Conservation (phyloP, 2,329 filamentous ascomycete species). For the Curvularia hawaiiensis region DNA sequence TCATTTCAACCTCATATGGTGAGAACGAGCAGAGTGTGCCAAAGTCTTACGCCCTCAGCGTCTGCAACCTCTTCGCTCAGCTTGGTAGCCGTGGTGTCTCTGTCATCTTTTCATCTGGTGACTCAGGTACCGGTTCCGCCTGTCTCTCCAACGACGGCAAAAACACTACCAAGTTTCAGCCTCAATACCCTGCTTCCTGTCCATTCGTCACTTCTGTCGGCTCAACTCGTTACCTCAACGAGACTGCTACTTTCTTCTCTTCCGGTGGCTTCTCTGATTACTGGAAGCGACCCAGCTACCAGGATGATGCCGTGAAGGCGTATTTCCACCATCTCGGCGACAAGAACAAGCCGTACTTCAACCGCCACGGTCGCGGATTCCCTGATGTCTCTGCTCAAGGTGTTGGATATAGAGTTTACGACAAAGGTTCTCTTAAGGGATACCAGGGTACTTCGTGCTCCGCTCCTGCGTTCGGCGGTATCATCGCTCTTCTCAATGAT, state of each 20-base stretch:
- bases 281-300: constrained; percentile 57
- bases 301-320: constrained; percentile 49
- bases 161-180: constrained; percentile 60
- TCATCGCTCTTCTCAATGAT: constrained; percentile 67
- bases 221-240: constrained; percentile 57
- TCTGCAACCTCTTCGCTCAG: constrained; percentile 67
- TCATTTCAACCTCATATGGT: constrained; percentile 69
- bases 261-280: constrained; percentile 56
- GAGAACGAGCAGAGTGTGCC: constrained; percentile 70
- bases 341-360: constrained; percentile 56
- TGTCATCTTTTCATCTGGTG: constrained; percentile 66
- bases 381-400: constrained; percentile 69
- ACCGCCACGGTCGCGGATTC: constrained; percentile 61
- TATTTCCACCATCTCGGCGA: constrained; percentile 53
- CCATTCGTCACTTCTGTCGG: constrained; percentile 72
- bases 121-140: constrained; percentile 59
- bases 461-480: constrained; percentile 61
- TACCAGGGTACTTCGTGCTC: constrained; percentile 56
- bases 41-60: constrained; percentile 62
- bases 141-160: constrained; percentile 65
- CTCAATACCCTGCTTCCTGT: constrained; percentile 68
- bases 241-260: constrained; percentile 54
- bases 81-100: constrained; percentile 69
- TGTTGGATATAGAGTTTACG: constrained; percentile 38
- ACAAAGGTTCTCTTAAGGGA: constrained; percentile 48